A percentile compares a stretch with the other conserved stretches of the same genome.
Evolutionary conservation across 2,329 filamentous ascomycete genomes (phyloP).

Genomic region (Aaosphaeria arxii): DNA sequence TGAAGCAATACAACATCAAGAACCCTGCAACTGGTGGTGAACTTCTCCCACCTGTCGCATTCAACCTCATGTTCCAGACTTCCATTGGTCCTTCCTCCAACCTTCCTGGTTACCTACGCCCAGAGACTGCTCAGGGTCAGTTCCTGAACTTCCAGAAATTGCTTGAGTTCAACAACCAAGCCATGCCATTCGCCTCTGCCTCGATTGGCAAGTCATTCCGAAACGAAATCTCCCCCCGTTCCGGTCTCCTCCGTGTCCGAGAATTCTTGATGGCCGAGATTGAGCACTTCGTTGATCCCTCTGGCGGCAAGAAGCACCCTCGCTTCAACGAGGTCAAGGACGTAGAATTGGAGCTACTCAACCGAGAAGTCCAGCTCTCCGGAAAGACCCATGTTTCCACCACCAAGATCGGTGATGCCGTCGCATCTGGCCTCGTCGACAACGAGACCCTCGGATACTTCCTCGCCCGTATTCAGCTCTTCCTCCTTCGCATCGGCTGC

Average conservation of each 20-base stretch:
- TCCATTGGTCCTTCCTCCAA: conserved; percentile 90
- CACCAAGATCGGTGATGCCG: conserved; percentile 81
- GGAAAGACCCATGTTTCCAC: conserved; percentile 75
- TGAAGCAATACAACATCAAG: conserved; percentile 83
- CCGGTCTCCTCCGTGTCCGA: conserved; percentile 87
- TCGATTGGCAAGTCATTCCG: conserved; percentile 97
- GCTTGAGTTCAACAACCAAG: conserved; percentile 90
- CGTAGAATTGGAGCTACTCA: conserved; percentile 78
- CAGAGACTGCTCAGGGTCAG: conserved; percentile 96
- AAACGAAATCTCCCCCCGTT: conserved; percentile 93
- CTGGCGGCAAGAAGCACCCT: conserved; percentile 89
- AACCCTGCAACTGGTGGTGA: conserved; percentile 78
- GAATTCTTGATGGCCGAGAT: conserved; percentile 99
- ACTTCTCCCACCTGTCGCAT: conserved; percentile 77
- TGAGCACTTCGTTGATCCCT: conserved; percentile 95
- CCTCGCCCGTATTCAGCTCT: conserved; percentile 86
- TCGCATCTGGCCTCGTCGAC: conserved; percentile 78
- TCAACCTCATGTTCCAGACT: conserved; percentile 99
- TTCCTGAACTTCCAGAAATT: conserved; percentile 97
- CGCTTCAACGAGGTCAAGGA: conserved; percentile 85
- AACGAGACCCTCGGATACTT: conserved; percentile 99
- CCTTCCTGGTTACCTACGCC: conserved; percentile 61
- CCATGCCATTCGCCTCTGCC: conserved; percentile 95
- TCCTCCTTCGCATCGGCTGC: conserved; percentile 83
- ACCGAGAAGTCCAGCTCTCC: conserved; percentile 79